Evolutionary conservation across 73 alveolate genomes (phyloP).

Genomic region (Blepharisma stoltei): DNA sequence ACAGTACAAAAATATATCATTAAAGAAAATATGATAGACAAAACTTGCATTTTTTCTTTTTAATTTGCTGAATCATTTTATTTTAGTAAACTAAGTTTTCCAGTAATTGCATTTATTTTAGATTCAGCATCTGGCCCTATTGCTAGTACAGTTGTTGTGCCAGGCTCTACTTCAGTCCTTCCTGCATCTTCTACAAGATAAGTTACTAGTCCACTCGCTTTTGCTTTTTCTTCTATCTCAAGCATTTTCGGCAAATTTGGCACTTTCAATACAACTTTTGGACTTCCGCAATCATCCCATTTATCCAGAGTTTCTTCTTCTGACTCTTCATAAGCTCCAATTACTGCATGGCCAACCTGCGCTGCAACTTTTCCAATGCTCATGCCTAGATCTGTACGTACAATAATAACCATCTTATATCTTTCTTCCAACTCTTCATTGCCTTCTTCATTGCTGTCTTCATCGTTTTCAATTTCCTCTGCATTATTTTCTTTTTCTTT

Average conservation of each 20-base stretch:
- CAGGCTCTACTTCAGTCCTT: constrained; percentile 88
- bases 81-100: not conserved
- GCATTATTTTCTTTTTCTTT: no score
- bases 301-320: constrained; percentile 40
- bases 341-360: constrained; percentile 94
- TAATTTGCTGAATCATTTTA: not conserved
- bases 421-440: constrained; percentile 31
- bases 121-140: constrained; percentile 86
- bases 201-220: constrained; percentile 60
- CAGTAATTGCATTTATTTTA: constrained; percentile 15
- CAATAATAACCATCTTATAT: constrained; percentile 90
- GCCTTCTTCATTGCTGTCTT: not conserved
- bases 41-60: no score
- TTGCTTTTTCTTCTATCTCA: constrained; percentile 63
- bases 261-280: constrained; percentile 82
- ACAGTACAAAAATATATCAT: no score
- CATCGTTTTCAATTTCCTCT: no score
- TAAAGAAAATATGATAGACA: no score
- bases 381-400: constrained; percentile 95
- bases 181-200: constrained; percentile 96
- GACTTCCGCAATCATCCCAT: constrained; percentile 81
- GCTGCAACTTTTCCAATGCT: constrained; percentile 98
- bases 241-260: constrained; percentile 66
- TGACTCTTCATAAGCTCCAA: constrained; percentile 60
- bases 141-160: constrained; percentile 91